Conservation (phyloP, 257 asterid species). For the Solanum bulbocastanum region DNA sequence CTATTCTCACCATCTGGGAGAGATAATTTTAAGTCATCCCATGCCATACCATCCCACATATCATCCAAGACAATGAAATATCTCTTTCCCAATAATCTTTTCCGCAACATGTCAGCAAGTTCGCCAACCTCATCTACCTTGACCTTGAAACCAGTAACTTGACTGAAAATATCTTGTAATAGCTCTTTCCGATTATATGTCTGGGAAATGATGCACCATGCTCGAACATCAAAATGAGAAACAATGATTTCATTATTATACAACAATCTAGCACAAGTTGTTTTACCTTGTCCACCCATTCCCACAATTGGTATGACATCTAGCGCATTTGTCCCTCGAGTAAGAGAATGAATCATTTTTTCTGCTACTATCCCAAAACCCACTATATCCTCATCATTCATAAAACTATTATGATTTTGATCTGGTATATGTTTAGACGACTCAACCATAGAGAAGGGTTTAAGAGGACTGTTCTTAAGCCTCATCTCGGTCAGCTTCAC, state of each 20-base stretch:
- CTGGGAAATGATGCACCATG: too few relatives aligned
- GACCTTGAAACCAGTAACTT: too few relatives aligned
- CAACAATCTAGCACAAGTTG: neutral
- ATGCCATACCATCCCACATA: too few relatives aligned
- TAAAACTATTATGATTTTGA: neutral
- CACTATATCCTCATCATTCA: neutral
- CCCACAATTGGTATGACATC: neutral
- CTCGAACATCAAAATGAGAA: too few relatives aligned
- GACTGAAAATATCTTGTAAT: neutral
- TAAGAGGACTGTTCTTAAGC: neutral
- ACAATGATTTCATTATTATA: neutral
- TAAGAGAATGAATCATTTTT: neutral
- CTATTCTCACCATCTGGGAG: neutral
- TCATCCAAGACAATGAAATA: too few relatives aligned
- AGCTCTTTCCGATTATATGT: neutral
- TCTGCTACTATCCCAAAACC: neutral
- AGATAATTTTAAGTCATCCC: neutral
- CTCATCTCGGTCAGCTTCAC: too few relatives aligned
- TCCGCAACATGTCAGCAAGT: too few relatives aligned
- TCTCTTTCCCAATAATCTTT: too few relatives aligned
- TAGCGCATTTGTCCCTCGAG: neutral
- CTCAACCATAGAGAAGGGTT: neutral
- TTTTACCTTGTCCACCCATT: conserved; percentile 2
- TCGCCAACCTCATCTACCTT: too few relatives aligned
- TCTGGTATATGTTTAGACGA: neutral